Conservation (phyloP, 768 basidiomycete species). For the Stropharia rugosoannulata region DNA sequence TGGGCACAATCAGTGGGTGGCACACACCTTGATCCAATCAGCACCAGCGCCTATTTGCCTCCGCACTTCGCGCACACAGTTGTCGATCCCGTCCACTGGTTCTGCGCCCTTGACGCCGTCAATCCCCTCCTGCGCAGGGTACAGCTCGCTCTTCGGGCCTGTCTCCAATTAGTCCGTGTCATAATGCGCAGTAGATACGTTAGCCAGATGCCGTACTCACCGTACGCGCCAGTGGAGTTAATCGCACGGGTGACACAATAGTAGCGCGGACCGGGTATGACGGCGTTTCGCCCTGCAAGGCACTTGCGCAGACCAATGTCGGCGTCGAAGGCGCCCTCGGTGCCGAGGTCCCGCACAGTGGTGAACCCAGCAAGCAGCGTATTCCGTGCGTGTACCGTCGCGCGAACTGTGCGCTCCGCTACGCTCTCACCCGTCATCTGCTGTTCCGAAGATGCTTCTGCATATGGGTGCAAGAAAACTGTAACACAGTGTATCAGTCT, state of each 20-base stretch:
- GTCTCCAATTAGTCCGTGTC: not conserved
- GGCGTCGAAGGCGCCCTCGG: conserved; percentile 64
- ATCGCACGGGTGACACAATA: conserved; percentile 62
- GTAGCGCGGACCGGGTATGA: conserved; percentile 63
- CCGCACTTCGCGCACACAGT: conserved; percentile 53
- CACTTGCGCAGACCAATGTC: conserved; percentile 59
- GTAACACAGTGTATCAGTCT: conserved; percentile 40
- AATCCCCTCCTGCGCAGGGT: conserved; percentile 47
- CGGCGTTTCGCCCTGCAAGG: conserved; percentile 33
- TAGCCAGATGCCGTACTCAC: conserved; percentile 26
- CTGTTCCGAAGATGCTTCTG: conserved; percentile 60
- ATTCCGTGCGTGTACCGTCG: conserved; percentile 54
- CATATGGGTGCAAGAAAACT: conserved; percentile 65
- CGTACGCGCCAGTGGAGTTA: conserved; percentile 60
- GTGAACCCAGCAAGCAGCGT: conserved; percentile 67
- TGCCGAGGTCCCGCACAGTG: conserved; percentile 64
- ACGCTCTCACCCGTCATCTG: conserved; percentile 59
- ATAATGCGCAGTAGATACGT: not conserved
- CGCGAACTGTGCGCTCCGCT: conserved; percentile 59
- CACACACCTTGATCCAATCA: conserved; percentile 62
- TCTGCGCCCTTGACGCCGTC: conserved; percentile 60
- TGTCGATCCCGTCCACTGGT: conserved; percentile 55
- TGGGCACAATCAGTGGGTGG: not conserved
- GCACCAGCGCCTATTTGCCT: conserved; percentile 64
- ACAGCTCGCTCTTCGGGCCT: conserved; percentile 55